Percentiles rank a stretch among this genome's conserved stretches.
Evolutionary conservation across 129 eudicot species (phyloP).

Genomic region (Escallonia herrerae): DNA sequence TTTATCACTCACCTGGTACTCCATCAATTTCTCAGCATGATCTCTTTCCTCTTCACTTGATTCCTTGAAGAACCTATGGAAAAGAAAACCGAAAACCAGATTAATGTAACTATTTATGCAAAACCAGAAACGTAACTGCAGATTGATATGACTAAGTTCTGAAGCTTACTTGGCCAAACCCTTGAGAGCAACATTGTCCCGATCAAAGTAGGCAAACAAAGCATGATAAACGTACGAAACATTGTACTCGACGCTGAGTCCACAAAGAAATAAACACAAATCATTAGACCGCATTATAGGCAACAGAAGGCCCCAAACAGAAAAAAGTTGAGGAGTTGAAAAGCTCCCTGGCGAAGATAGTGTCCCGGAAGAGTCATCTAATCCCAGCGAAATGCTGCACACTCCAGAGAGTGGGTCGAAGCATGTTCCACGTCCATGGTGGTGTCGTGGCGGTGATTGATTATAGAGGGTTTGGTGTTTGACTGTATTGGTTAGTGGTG

Average conservation of each 20-base stretch:
- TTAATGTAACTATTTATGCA: not conserved
- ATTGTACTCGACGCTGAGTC: slow-evolving; percentile 86
- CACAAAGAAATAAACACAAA: slow-evolving; percentile 6
- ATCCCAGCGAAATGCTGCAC: too few species aligned
- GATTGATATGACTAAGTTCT: not conserved
- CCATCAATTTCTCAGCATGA: slow-evolving; percentile 95
- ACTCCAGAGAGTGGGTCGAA: too few species aligned
- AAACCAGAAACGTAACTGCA: not conserved
- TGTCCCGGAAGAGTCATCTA: too few species aligned
- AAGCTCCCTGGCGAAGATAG: too few species aligned
- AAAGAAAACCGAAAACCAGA: not conserved
- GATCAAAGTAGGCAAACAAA: slow-evolving; percentile 86
- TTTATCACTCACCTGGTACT: slow-evolving; percentile 66
- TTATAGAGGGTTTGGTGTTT: too few species aligned
- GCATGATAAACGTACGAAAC: slow-evolving; percentile 95
- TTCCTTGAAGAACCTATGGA: slow-evolving; percentile 73
- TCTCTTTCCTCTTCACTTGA: slow-evolving; percentile 90
- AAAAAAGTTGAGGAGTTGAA: too few species aligned
- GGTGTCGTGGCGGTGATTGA: too few species aligned
- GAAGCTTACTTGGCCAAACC: slow-evolving; percentile 90
- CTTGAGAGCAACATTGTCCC: slow-evolving; percentile 92
- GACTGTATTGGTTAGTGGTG: too few species aligned
- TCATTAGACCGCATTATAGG: slow-evolving; percentile 8
- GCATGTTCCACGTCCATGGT: too few species aligned
- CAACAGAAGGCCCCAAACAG: not conserved